Evolutionary conservation across 768 basidiomycete genomes (phyloP).

Genomic region (Fomitopsis pulvina): DNA sequence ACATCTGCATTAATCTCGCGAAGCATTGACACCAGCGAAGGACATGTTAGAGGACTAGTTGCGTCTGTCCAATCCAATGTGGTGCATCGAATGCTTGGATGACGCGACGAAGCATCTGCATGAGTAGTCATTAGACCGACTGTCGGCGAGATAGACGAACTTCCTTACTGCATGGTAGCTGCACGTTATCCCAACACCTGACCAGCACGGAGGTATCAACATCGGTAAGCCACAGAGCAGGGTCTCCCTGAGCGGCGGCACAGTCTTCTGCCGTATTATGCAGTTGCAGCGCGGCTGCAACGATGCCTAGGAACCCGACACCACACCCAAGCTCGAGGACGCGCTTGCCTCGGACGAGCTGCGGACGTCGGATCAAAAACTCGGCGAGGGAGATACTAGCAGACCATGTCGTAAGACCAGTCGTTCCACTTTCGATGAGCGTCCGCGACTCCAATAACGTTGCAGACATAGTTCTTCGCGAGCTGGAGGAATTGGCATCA

Average conservation of each 20-base stretch:
- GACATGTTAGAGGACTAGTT: conserved; percentile 24
- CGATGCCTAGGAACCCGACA: conserved; percentile 65
- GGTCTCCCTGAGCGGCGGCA: too few relatives aligned
- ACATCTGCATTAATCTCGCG: conserved; percentile 43
- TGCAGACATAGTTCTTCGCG: conserved; percentile 35
- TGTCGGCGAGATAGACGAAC: too few relatives aligned
- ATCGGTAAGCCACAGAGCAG: conserved; percentile 51
- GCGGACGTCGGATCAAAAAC: conserved; percentile 52
- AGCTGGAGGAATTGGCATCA: conserved; percentile 16
- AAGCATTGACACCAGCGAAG: conserved; percentile 28
- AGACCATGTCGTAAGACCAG: conserved; percentile 74
- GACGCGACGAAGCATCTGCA: conserved; percentile 48
- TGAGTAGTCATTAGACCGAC: too few relatives aligned
- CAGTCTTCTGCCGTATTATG: not conserved
- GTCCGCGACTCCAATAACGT: conserved; percentile 72
- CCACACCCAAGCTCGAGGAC: conserved; percentile 76
- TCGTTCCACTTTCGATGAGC: conserved; percentile 70
- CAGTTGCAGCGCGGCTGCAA: conserved; percentile 43
- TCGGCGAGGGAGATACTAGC: conserved; percentile 63
- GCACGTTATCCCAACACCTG: conserved; percentile 53
- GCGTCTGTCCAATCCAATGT: conserved; percentile 66
- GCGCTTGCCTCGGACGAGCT: conserved; percentile 34
- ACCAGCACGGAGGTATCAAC: conserved; percentile 54
- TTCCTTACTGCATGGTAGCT: conserved; percentile 68
- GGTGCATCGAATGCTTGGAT: conserved; percentile 38